A percentile compares a stretch with the other conserved stretches of the same genome.
These are phyloP conservation scores for Mollisia scopiformis DNA, from an alignment of 2,329 filamentous ascomycete species.

Conservation along the genomic window DNA sequence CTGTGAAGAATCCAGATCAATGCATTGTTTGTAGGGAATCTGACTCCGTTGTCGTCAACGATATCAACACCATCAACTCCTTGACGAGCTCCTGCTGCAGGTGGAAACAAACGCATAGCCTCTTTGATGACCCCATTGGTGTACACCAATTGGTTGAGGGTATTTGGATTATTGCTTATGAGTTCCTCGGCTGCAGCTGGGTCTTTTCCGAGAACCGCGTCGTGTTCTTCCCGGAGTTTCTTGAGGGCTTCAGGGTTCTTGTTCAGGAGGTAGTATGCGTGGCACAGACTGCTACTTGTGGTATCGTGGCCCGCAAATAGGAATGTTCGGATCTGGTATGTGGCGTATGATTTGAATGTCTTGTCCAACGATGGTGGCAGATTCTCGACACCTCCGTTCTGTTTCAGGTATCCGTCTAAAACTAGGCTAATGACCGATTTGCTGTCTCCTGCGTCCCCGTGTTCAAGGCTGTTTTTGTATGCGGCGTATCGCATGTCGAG, in stretches of 20 bases:
- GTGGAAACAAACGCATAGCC: conserved; percentile 25
- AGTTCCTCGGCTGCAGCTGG: conserved; percentile 4
- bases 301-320: conserved; percentile 30
- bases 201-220: conserved; percentile 28
- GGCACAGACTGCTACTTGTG: conserved; percentile 22
- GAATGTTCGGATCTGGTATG: conserved; percentile 20
- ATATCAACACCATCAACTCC: conserved; percentile 19
- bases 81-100: conserved; percentile 19
- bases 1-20: conserved; percentile 23
- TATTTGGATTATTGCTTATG: conserved; percentile 18
- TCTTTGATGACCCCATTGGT: conserved; percentile 31
- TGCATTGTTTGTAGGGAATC: conserved; percentile 18
- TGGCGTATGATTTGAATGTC: conserved; percentile 20
- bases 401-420: conserved; percentile 24
- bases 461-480: too few species aligned
- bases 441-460: conserved; percentile 5
- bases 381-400: too few species aligned
- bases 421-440: conserved; percentile 27
- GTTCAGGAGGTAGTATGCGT: conserved; percentile 24
- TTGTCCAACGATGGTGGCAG: conserved; percentile 15
- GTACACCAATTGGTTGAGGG: conserved; percentile 26
- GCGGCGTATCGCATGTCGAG: conserved; percentile 25
- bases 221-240: conserved; percentile 26
- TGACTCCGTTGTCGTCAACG: conserved; percentile 17
- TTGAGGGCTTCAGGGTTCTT: conserved; percentile 21